phyloP scores from a whole-genome alignment of 257 asterid genomes.

The Gentiana dahurica region DNA sequence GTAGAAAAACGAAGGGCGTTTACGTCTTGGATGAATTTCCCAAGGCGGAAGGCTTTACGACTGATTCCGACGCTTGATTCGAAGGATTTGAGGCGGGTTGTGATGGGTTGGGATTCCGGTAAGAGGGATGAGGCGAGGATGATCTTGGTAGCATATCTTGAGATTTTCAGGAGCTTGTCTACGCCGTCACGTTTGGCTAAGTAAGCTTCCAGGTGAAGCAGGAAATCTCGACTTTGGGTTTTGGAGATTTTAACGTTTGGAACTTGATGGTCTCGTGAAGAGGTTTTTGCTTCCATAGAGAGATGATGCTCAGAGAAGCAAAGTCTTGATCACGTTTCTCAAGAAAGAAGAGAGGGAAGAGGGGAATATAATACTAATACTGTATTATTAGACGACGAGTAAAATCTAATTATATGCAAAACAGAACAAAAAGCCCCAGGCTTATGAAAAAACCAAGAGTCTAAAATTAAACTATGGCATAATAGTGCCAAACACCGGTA shows the following conservation, averaged over 20 bases:
- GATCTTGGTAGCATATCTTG: constrained; percentile 85
- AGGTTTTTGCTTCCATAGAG: constrained; percentile 8
- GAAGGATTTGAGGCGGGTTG: constrained; percentile 59
- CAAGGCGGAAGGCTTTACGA: constrained; percentile 88
- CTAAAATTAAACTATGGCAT: no score
- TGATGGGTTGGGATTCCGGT: constrained; percentile 14
- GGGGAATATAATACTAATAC: no score
- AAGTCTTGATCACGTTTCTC: background rate
- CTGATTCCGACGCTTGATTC: constrained; percentile 81
- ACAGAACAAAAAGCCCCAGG: no score
- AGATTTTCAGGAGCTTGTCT: constrained; percentile 74
- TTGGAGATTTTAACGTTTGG: constrained; percentile 12
- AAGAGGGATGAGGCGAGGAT: constrained; percentile 51
- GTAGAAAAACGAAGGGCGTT: constrained; percentile 47
- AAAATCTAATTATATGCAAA: no score
- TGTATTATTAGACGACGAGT: no score
- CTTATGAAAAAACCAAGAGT: no score
- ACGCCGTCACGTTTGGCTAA: constrained; percentile 86
- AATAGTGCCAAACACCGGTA: no score
- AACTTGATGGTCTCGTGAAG: constrained; percentile 3
- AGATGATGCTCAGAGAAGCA: background rate
- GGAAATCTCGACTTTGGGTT: constrained; percentile 31
- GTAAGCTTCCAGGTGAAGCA: constrained; percentile 72
- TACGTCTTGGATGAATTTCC: constrained; percentile 86
- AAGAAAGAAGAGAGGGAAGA: background rate